These are phyloP conservation scores for Salix caprea DNA, from an alignment of 345 rosid species.

Conservation along the genomic window DNA sequence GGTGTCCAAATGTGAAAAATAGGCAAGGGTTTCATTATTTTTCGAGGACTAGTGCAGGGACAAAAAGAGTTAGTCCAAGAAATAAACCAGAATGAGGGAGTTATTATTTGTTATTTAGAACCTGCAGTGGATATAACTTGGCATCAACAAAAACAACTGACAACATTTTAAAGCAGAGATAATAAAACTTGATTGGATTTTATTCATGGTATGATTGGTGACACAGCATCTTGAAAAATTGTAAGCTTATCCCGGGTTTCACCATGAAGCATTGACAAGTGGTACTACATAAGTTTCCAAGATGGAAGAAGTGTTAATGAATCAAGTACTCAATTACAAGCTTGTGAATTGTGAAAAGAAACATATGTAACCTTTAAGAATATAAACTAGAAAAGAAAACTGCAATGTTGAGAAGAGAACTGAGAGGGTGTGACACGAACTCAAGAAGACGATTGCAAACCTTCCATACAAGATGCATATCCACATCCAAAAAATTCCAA, in stretches of 20 bases:
- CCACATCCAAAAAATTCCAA: background rate
- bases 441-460: background rate
- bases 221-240: background rate
- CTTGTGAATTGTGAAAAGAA: background rate
- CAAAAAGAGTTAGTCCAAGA: background rate
- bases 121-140: background rate
- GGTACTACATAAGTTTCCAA: background rate
- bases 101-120: background rate
- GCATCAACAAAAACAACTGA: background rate
- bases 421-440: background rate
- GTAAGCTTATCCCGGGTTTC: background rate
- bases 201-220: background rate
- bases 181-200: background rate
- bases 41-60: background rate
- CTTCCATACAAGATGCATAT: background rate
- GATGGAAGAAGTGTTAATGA: background rate
- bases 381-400: background rate
- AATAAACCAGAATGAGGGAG: background rate
- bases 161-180: background rate
- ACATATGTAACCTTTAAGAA: background rate
- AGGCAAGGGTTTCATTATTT: background rate
- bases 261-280: background rate
- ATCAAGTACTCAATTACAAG: background rate
- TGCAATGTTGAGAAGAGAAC: background rate
- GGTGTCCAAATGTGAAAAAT: background rate